Evolutionary conservation across 2,329 filamentous ascomycete genomes (phyloP).

Genomic region (Xylariaceae sp.): DNA sequence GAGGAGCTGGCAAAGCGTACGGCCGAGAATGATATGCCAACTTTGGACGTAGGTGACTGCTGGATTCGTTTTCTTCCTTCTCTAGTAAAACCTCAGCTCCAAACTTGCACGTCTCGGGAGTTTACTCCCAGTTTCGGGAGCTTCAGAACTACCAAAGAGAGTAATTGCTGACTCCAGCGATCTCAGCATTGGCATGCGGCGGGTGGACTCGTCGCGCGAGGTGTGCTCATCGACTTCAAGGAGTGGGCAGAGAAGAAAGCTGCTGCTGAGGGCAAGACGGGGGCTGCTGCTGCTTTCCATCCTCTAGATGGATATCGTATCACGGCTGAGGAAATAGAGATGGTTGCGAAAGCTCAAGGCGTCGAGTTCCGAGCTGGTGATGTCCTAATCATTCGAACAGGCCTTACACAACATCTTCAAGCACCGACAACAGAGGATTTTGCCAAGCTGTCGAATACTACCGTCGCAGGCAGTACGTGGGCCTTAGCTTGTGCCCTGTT

Average conservation of each 20-base stretch:
- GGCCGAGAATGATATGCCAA: constrained; percentile 34
- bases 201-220: constrained; percentile 51
- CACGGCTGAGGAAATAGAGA: constrained; percentile 50
- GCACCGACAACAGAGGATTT: constrained; percentile 36
- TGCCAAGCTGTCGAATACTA: constrained; percentile 29
- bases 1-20: constrained; percentile 32
- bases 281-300: constrained; percentile 43
- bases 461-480: constrained; percentile 30
- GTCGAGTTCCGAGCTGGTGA: constrained; percentile 64
- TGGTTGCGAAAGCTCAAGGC: constrained; percentile 55
- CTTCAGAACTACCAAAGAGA: no score
- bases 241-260: constrained; percentile 32
- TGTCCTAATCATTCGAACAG: constrained; percentile 62
- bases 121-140: no score
- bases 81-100: no score
- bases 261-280: constrained; percentile 44
- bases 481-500: no score
- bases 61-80: no score
- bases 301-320: constrained; percentile 52
- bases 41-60: no score
- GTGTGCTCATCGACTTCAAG: constrained; percentile 53
- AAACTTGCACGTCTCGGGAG: no score
- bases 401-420: constrained; percentile 57
- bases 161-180: no score
- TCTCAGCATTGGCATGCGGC: constrained; percentile 51